These are phyloP conservation scores for Colletotrichum lindemuthianum DNA, from an alignment of 2,329 filamentous ascomycete species.

Conservation along the genomic window DNA sequence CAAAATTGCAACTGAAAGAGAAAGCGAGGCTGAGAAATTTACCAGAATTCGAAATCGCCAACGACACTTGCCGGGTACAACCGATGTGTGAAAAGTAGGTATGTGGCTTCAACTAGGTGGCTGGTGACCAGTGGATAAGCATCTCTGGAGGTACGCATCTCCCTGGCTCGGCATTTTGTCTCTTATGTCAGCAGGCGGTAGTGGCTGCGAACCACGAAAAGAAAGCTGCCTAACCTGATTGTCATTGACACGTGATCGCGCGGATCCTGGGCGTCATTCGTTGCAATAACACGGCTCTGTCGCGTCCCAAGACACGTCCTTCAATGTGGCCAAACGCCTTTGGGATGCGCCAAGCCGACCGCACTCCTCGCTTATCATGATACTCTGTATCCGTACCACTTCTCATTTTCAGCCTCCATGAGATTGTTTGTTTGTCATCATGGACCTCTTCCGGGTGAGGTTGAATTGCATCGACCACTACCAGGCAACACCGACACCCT, in stretches of 20 bases:
- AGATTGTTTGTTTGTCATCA: conserved; percentile 36
- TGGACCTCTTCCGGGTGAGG: conserved; percentile 86
- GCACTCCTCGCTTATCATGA: conserved; percentile 4
- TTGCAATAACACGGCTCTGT: conserved; percentile 22
- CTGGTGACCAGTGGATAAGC: no score
- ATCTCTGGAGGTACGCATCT: no score
- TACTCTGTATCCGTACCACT: neutral
- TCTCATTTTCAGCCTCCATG: conserved; percentile 20
- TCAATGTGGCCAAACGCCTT: conserved; percentile 12
- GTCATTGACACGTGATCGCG: conserved; percentile 44
- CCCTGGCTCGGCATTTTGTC: no score
- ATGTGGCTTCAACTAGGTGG: no score
- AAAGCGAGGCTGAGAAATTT: no score
- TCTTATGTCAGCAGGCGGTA: no score
- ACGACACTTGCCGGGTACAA: no score
- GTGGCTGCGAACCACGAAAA: neutral
- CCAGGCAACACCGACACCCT: conserved; percentile 79
- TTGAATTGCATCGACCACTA: conserved; percentile 98
- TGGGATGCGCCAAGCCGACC: neutral
- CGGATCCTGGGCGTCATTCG: conserved; percentile 10
- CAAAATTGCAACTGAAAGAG: no score
- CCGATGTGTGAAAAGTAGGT: no score
- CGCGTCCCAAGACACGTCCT: conserved; percentile 11
- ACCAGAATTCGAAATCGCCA: no score
- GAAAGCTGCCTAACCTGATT: conserved; percentile 39